Evolutionary conservation across 805 yeast species (phyloP).

Genomic region (Maudiozyma serrabonitensis): DNA sequence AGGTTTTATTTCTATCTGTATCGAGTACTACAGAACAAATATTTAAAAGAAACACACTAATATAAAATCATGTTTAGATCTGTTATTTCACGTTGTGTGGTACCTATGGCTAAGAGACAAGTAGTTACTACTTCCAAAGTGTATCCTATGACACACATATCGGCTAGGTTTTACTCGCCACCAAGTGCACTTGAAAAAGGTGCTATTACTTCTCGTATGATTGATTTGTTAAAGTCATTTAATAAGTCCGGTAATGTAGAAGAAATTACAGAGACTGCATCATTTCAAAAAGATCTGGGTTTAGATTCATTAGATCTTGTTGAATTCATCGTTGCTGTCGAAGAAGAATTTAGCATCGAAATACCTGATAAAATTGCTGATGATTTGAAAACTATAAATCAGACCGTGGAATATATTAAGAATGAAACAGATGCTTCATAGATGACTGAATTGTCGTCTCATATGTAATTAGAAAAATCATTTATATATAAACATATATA

Average conservation of each 20-base stretch:
- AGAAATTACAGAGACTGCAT: conserved; percentile 30
- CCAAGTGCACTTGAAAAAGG: conserved; percentile 42
- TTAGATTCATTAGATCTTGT: conserved; percentile 87
- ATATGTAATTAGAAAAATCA: not conserved
- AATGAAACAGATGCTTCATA: conserved; percentile 1
- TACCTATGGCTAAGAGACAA: not conserved
- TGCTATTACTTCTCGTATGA: conserved; percentile 73
- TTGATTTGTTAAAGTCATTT: conserved; percentile 60
- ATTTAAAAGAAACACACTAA: not conserved
- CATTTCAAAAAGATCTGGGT: conserved; percentile 45
- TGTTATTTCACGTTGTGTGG: not conserved
- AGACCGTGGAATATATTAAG: conserved; percentile 74
- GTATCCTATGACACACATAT: not conserved
- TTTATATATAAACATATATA: not conserved
- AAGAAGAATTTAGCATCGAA: conserved; percentile 79
- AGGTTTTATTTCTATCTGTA: too few species aligned
- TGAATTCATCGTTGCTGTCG: conserved; percentile 91
- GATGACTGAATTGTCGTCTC: not conserved
- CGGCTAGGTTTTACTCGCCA: conserved; percentile 9
- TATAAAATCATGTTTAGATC: not conserved
- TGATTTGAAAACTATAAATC: conserved; percentile 83
- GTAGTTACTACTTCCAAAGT: not conserved
- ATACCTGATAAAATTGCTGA: conserved; percentile 88
- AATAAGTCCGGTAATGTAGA: conserved; percentile 48
- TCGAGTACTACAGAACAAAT: too few species aligned